Evolutionary conservation across 371 early-diverging fungal genomes (phyloP).

Genomic region (Saksenaea oblongispora): DNA sequence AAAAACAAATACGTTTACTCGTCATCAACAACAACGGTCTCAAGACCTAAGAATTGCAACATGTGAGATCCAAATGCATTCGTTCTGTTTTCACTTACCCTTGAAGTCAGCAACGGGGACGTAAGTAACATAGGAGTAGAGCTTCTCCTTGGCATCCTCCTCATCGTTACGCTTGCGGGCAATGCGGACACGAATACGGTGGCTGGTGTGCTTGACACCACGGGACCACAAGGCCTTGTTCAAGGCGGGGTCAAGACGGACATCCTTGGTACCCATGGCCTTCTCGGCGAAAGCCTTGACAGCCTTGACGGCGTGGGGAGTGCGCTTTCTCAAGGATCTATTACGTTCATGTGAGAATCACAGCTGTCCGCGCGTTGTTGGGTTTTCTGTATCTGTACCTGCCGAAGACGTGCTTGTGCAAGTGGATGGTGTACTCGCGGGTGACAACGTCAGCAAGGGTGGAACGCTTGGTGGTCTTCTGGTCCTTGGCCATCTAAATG

Average conservation of each 20-base stretch:
- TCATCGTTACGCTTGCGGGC: constrained; percentile 94
- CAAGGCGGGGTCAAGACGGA: constrained; percentile 78
- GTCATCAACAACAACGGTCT: constrained; percentile 30
- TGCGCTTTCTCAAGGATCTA: constrained; percentile 94
- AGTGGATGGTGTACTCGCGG: constrained; percentile 94
- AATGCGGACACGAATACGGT: constrained; percentile 93
- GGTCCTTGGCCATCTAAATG: constrained; percentile 54
- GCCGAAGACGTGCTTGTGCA: constrained; percentile 84
- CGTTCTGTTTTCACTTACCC: constrained; percentile 48
- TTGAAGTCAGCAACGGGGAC: constrained; percentile 89
- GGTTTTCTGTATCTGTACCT: constrained; percentile 4
- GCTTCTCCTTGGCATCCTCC: constrained; percentile 93
- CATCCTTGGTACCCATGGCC: constrained; percentile 89
- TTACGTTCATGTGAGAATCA: not conserved
- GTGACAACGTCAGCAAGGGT: constrained; percentile 78
- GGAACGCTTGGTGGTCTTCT: constrained; percentile 63
- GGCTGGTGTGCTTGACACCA: constrained; percentile 90
- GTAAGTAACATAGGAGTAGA: constrained; percentile 88
- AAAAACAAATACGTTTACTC: constrained; percentile 27
- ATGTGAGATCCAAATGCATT: not conserved
- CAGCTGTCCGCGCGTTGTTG: not conserved
- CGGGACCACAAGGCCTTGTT: constrained; percentile 88
- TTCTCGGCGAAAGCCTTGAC: constrained; percentile 87
- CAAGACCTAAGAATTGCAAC: constrained; percentile 17
- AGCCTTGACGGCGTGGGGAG: constrained; percentile 92